These are phyloP conservation scores for Epicoccum sorghinum DNA, from an alignment of 2,329 filamentous ascomycete species.

Conservation along the genomic window DNA sequence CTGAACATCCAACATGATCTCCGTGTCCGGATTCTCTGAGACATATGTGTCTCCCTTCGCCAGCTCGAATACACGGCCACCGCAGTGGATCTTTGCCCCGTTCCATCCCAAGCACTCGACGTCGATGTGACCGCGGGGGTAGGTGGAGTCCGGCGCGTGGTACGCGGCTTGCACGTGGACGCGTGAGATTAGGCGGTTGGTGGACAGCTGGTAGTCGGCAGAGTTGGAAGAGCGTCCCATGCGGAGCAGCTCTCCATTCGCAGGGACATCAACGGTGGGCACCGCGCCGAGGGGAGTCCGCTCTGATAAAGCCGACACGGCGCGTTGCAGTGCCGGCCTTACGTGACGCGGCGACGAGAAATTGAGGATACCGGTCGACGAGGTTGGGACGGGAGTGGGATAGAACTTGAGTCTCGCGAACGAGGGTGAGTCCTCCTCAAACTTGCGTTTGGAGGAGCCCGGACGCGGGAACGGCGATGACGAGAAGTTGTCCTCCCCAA, in stretches of 20 bases:
- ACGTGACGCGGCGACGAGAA: slow-evolving; percentile 70
- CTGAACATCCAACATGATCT: slow-evolving; percentile 95
- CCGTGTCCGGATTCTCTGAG: slow-evolving; percentile 83
- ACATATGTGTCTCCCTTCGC: slow-evolving; percentile 87
- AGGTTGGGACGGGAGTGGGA: slow-evolving; percentile 92
- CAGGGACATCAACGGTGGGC: slow-evolving; percentile 79
- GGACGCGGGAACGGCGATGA: slow-evolving; percentile 75
- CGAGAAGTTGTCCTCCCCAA: slow-evolving; percentile 69
- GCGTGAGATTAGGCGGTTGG: slow-evolving; percentile 90
- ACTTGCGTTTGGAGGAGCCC: slow-evolving; percentile 69
- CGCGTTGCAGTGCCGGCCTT: slow-evolving; percentile 63
- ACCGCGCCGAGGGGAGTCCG: slow-evolving; percentile 83
- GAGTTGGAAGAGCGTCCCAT: slow-evolving; percentile 96
- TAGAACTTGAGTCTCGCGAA: slow-evolving; percentile 68
- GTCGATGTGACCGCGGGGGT: slow-evolving; percentile 79
- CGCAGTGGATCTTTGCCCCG: slow-evolving; percentile 89
- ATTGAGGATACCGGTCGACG: slow-evolving; percentile 87
- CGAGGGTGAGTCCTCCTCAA: slow-evolving; percentile 56
- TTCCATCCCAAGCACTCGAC: slow-evolving; percentile 96
- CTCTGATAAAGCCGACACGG: slow-evolving; percentile 69
- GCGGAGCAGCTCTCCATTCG: slow-evolving; percentile 78
- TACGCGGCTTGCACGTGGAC: slow-evolving; percentile 91
- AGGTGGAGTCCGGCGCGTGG: slow-evolving; percentile 69
- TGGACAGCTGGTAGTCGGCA: slow-evolving; percentile 91
- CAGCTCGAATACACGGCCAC: slow-evolving; percentile 84